Evolutionary conservation across 2,329 filamentous ascomycete genomes (phyloP), one percentile per base, ranked within the genome.

Genomic region (Geosmithia flava): DNA sequence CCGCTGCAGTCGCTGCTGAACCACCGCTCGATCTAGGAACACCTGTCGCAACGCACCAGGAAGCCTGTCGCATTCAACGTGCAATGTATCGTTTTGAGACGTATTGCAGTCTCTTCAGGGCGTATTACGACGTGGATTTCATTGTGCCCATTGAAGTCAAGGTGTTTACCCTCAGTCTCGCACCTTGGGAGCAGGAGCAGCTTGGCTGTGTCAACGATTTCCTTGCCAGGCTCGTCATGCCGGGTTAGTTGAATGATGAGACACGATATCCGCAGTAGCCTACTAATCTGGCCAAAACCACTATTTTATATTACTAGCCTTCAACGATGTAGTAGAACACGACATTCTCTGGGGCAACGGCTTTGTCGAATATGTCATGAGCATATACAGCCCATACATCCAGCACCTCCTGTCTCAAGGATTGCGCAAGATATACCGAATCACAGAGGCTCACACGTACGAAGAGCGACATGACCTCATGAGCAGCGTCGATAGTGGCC

Each of bases 111-210:
- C 29, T 48, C 27, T 48, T 45, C 20, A 7, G 37, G 17, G 46
- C 39, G 11, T 16, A 15, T 39, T 15, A 13, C 33, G 20, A 17
- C 27, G 15, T 8, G 23, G 8, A 5, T 8, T 27, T 27, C 8
- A 4, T 8, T 8, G 8, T 27, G 23, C 23, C 8, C 4, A 27
- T 5, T 27, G 23, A 33, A 10, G 8, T n/a, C 11, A 20, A 20
- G n/a, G 7, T 19, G 19, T 50, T 50, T 37, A 19, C 29, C 19
- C 10, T 7, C 23, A 20, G 11, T 20, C 46, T 50, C 46, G 42
- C 49, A 13, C 49, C 49, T 2, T 50, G 49, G 49, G 47, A 50
- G 40, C 42, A 44, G 15, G 49, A 50, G 20, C 47, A 50, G 44
- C 39, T 50, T 39, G 42, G 47, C n/a, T 44, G 47, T 29, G 30